Evolutionary conservation across 2,329 filamentous ascomycete species (phyloP).

Genomic region (Sporothrix luriei): DNA sequence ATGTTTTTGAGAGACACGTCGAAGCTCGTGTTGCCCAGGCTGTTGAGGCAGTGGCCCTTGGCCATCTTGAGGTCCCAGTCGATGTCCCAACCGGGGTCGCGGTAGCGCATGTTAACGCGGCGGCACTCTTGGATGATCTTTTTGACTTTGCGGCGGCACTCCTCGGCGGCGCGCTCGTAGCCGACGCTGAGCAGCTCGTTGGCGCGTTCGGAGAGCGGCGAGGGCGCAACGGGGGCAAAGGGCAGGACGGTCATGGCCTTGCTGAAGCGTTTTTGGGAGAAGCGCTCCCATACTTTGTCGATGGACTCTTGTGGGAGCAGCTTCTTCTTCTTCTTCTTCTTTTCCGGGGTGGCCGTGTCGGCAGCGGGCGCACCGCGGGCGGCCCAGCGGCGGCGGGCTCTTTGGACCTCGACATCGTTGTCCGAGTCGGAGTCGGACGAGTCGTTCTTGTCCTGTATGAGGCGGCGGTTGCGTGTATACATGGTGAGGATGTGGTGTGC

Average conservation of each 20-base stretch:
- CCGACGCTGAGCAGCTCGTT: constrained; percentile 64
- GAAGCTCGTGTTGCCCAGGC: constrained; percentile 55
- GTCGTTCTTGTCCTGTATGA: constrained; percentile 21
- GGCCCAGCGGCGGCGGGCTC: constrained; percentile 24
- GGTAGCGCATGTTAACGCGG: constrained; percentile 77
- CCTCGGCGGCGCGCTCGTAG: constrained; percentile 65
- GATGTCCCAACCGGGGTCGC: constrained; percentile 64
- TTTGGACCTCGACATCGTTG: constrained; percentile 24
- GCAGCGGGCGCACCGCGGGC: constrained; percentile 19
- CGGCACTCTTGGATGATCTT: constrained; percentile 68
- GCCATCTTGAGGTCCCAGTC: constrained; percentile 71
- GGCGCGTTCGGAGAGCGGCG: constrained; percentile 53
- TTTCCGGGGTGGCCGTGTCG: constrained; percentile 43
- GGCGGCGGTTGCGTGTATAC: constrained; percentile 28
- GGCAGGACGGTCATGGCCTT: constrained; percentile 68
- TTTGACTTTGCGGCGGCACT: constrained; percentile 63
- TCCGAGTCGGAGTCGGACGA: constrained; percentile 41
- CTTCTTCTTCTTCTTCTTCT: constrained; percentile 61
- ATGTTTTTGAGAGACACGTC: constrained; percentile 48
- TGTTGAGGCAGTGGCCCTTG: constrained; percentile 59
- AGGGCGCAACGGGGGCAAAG: constrained; percentile 61
- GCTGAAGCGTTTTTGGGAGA: constrained; percentile 62
- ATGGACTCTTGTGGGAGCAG: constrained; percentile 65
- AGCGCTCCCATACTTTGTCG: constrained; percentile 67
- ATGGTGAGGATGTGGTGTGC: not conserved